Conservation (phyloP, 257 asterid species). For the Penstemon eatonii region DNA sequence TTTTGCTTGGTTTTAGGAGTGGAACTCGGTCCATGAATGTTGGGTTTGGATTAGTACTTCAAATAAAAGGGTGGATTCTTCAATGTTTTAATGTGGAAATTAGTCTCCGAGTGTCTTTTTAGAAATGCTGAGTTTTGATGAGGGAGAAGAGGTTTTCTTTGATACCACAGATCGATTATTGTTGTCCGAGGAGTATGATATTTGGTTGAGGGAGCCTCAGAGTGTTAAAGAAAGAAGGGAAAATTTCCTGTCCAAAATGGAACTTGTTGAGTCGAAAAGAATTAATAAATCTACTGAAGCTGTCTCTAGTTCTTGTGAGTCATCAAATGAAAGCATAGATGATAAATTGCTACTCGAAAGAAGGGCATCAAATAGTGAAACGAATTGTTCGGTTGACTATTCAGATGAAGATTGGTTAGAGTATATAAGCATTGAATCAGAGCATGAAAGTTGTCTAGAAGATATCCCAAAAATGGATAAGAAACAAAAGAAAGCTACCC, state of each 20-base stretch:
- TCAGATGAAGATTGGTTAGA: slow-evolving; percentile 39
- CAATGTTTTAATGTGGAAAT: slow-evolving; percentile 36
- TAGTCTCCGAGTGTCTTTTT: slow-evolving; percentile 14
- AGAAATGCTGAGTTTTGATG: slow-evolving; percentile 53
- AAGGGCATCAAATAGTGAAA: slow-evolving; percentile 50
- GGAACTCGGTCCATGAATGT: slow-evolving; percentile 49
- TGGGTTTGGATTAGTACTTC: slow-evolving; percentile 18
- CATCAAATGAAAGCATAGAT: slow-evolving; percentile 9
- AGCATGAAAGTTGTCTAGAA: slow-evolving; percentile 18
- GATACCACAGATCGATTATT: slow-evolving; percentile 47
- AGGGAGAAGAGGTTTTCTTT: slow-evolving; percentile 64
- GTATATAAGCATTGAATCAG: slow-evolving; percentile 27
- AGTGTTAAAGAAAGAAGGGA: slow-evolving; percentile 62
- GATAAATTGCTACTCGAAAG: slow-evolving; percentile 35
- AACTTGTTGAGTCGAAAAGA: slow-evolving; percentile 35
- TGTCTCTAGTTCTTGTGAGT: slow-evolving; percentile 21
- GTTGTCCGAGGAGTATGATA: slow-evolving; percentile 46
- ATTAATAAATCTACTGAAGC: slow-evolving; percentile 34
- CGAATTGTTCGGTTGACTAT: slow-evolving; percentile 48
- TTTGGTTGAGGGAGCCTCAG: slow-evolving; percentile 68
- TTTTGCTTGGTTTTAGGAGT: slow-evolving; percentile 36
- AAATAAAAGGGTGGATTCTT: slow-evolving; percentile 16
- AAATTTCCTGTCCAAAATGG: slow-evolving; percentile 47
- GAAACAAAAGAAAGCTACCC: slow-evolving; percentile 40
- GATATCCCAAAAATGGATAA: slow-evolving; percentile 4